Percentiles rank a stretch among this genome's conserved stretches.
phyloP scores from a whole-genome alignment of 139 green algal genomes.

The Eudorina sp. region DNA sequence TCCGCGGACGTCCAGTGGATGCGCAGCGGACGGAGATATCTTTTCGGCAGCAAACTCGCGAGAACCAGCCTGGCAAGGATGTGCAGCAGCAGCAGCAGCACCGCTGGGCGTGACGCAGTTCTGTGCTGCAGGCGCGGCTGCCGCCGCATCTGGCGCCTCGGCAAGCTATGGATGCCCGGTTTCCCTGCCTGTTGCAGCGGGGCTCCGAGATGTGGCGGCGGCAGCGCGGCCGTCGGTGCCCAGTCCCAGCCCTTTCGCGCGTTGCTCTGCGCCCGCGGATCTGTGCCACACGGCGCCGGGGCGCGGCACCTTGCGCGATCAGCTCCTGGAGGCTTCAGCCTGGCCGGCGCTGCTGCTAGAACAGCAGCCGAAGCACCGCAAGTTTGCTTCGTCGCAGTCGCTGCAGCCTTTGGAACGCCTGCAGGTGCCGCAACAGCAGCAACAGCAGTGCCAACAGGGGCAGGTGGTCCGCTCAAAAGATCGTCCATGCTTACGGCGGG shows the following conservation, averaged over 20 bases:
- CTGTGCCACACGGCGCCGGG: neutral
- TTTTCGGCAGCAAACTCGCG: too few relatives aligned
- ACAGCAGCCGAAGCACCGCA: neutral
- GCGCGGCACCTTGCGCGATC: neutral
- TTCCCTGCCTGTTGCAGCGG: too few relatives aligned
- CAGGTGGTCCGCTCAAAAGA: neutral
- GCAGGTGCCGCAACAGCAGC: neutral
- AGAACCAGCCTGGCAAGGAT: too few relatives aligned
- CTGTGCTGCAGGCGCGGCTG: too few relatives aligned
- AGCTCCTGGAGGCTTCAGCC: too few relatives aligned
- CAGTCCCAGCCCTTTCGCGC: neutral
- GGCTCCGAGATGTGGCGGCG: too few relatives aligned
- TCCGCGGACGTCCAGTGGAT: too few relatives aligned
- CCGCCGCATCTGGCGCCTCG: too few relatives aligned
- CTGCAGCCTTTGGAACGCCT: neutral
- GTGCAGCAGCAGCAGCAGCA: too few relatives aligned
- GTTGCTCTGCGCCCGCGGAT: constrained; percentile 11
- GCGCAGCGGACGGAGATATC: too few relatives aligned
- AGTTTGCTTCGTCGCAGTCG: neutral
- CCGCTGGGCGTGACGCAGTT: too few relatives aligned
- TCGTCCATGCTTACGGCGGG: neutral
- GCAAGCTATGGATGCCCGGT: too few relatives aligned
- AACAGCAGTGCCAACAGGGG: neutral
- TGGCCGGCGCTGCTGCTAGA: neutral
- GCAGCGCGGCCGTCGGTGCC: neutral